These are phyloP conservation scores for Epichloe sylvatica DNA, from an alignment of 2,329 filamentous ascomycete genomes.

Conservation along the genomic window DNA sequence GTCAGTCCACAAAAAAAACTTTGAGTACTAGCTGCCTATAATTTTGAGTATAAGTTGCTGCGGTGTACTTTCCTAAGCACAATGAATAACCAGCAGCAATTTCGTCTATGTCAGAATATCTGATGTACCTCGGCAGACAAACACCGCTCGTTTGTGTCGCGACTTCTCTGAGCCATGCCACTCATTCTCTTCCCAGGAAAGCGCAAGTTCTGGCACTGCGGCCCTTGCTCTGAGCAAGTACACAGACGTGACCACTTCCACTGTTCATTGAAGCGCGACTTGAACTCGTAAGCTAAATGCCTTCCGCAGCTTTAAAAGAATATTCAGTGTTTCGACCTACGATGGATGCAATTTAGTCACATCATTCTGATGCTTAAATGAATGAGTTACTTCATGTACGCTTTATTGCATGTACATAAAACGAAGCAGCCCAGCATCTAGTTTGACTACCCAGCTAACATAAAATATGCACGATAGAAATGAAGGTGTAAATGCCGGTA, in stretches of 20 bases:
- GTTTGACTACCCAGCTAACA: background rate
- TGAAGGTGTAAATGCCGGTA: background rate
- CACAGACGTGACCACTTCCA: no score
- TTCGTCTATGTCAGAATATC: background rate
- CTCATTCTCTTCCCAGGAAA: no score
- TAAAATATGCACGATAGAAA: background rate
- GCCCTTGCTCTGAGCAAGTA: no score
- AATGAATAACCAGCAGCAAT: background rate
- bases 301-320: no score
- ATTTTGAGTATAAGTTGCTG: background rate
- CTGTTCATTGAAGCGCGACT: no score
- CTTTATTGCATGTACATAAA: background rate
- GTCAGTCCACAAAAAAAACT: background rate
- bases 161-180: background rate
- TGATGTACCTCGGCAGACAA: background rate
- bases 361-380: background rate
- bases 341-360: background rate
- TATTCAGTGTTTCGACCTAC: no score
- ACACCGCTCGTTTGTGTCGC: background rate
- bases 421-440: background rate
- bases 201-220: no score
- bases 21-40: background rate
- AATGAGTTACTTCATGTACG: background rate
- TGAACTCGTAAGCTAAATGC: no score
- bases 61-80: background rate